Percentiles rank a stretch among this genome's conserved stretches.
Conservation (phyloP, 352 stramenopile genomes). For the Phytophthora nicotianae region DNA sequence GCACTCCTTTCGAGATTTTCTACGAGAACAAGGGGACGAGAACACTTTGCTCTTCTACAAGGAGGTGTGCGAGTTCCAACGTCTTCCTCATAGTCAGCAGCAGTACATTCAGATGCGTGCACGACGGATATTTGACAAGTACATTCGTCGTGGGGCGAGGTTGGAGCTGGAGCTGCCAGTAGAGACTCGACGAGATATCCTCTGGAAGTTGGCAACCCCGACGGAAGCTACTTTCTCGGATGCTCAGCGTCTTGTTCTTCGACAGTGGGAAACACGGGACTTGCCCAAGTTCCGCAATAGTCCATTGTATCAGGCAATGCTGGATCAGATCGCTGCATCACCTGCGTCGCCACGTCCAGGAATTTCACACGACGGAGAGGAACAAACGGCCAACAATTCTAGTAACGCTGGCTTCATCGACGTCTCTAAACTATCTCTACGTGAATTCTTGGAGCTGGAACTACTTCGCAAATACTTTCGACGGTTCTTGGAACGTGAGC, state of each 20-base stretch:
- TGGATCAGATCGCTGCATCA: conserved; percentile 24
- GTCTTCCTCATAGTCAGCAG: conserved; percentile 65
- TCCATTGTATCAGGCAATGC: conserved; percentile 50
- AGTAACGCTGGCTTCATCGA: conserved; percentile 45
- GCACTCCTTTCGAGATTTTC: conserved; percentile 62
- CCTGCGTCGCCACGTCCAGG: conserved; percentile 11
- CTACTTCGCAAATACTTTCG: conserved; percentile 64
- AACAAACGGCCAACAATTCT: conserved; percentile 13
- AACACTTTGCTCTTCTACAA: conserved; percentile 76
- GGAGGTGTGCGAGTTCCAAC: conserved; percentile 74
- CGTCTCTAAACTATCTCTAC: conserved; percentile 52
- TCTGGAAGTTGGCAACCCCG: conserved; percentile 63
- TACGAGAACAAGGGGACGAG: conserved; percentile 55
- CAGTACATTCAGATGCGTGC: conserved; percentile 80
- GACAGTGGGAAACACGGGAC: conserved; percentile 56
- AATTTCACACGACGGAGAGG: conserved; percentile 19
- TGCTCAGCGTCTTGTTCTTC: conserved; percentile 58
- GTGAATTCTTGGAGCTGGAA: conserved; percentile 68
- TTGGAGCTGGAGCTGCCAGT: conserved; percentile 66
- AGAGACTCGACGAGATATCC: conserved; percentile 66
- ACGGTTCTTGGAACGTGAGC: conserved; percentile 74
- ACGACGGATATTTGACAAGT: conserved; percentile 76
- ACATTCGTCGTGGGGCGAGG: conserved; percentile 61
- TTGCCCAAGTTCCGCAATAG: conserved; percentile 50
- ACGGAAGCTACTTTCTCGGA: conserved; percentile 70